Conservation (phyloP, 805 yeast species). For the Kazachstania kunashirensis region DNA sequence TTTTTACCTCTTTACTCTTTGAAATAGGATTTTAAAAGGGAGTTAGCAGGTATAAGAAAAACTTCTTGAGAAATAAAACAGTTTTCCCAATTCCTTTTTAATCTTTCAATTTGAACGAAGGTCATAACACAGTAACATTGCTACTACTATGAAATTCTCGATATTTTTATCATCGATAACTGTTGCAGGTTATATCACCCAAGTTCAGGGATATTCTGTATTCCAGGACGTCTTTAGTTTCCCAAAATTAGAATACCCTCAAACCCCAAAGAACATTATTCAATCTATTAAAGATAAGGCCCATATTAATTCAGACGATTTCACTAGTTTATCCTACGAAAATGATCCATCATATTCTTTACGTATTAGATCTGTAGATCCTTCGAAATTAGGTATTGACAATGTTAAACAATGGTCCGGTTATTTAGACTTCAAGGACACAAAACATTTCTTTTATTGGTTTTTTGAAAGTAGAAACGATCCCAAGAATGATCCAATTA, state of each 20-base stretch:
- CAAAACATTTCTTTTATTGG: slow-evolving; percentile 89
- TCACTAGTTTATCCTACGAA: neutral
- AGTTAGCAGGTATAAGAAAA: too few species aligned
- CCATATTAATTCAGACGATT: neutral
- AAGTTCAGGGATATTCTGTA: slow-evolving; percentile 3
- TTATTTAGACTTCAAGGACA: slow-evolving; percentile 65
- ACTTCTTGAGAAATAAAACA: too few species aligned
- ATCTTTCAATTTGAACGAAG: too few species aligned
- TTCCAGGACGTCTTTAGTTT: slow-evolving; percentile 6
- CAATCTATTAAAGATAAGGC: slow-evolving; percentile 7
- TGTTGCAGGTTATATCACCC: neutral
- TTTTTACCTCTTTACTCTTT: too few species aligned
- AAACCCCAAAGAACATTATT: slow-evolving; percentile 7
- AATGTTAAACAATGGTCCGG: slow-evolving; percentile 74
- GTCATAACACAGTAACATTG: too few species aligned
- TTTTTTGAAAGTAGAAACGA: slow-evolving; percentile 85
- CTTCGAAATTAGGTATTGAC: slow-evolving; percentile 55
- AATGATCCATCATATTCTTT: slow-evolving; percentile 16
- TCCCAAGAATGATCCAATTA: slow-evolving; percentile 76
- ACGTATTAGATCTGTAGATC: slow-evolving; percentile 21
- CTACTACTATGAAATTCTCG: neutral
- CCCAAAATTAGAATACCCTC: slow-evolving; percentile 4
- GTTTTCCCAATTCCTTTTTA: too few species aligned
- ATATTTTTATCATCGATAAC: neutral
- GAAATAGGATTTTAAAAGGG: too few species aligned